Conservation (phyloP, 1,139 yeast genomes). For the Debaryomyces nepalensis region DNA sequence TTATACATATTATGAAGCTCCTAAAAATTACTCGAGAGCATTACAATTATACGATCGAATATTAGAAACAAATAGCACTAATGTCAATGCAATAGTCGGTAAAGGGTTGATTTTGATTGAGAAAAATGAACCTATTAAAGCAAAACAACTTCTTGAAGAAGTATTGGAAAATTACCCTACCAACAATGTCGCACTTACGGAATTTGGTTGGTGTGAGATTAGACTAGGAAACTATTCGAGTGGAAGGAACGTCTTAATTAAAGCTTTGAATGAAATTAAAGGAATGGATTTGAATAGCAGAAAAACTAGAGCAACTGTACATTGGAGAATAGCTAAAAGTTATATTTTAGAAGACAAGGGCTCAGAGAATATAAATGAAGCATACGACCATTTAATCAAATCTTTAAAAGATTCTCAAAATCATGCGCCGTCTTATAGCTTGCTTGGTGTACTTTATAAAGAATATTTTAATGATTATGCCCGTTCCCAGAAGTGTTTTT, state of each 20-base stretch:
- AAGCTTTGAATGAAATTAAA: slow-evolving; percentile 45
- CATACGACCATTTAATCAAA: slow-evolving; percentile 59
- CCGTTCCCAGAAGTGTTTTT: slow-evolving; percentile 85
- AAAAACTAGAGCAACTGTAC: slow-evolving; percentile 61
- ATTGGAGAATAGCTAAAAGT: slow-evolving; percentile 78
- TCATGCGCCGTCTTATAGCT: slow-evolving; percentile 77
- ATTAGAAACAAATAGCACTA: slow-evolving; percentile 45
- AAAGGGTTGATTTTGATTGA: slow-evolving; percentile 79
- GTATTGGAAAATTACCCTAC: slow-evolving; percentile 57
- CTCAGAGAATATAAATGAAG: slow-evolving; percentile 36
- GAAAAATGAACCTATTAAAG: slow-evolving; percentile 58
- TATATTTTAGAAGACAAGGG: slow-evolving; percentile 31
- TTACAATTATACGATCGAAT: slow-evolving; percentile 70
- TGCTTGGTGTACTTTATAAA: slow-evolving; percentile 73
- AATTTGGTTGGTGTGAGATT: slow-evolving; percentile 80
- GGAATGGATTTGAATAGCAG: slow-evolving; percentile 58
- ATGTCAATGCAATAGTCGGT: slow-evolving; percentile 73
- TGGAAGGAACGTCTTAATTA: slow-evolving; percentile 58
- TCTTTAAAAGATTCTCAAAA: slow-evolving; percentile 67
- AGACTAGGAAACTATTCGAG: slow-evolving; percentile 51
- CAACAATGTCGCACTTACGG: slow-evolving; percentile 65
- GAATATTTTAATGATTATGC: slow-evolving; percentile 58
- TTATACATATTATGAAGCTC: slow-evolving; percentile 86
- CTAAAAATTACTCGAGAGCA: slow-evolving; percentile 82
- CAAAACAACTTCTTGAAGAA: slow-evolving; percentile 53